Percentiles rank a stretch among this genome's conserved stretches.
Conservation (phyloP, 1,139 yeast species). For the Kodamaea arcana region DNA sequence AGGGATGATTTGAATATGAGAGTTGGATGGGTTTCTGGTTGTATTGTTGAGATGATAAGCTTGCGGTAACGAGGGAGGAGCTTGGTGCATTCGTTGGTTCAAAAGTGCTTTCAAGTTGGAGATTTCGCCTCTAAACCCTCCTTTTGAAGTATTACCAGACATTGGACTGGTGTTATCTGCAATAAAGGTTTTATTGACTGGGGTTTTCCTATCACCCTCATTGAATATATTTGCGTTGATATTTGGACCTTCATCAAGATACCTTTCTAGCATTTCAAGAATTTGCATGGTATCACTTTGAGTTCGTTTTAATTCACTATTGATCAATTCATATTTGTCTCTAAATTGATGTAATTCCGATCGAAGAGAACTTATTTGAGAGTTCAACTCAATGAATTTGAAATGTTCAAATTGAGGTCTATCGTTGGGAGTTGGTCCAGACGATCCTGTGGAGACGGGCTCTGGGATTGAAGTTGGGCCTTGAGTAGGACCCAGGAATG, state of each 20-base stretch:
- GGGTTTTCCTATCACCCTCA: slow-evolving; percentile 9
- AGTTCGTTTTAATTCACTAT: slow-evolving; percentile 43
- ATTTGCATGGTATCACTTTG: slow-evolving; percentile 48
- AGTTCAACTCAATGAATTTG: slow-evolving; percentile 37
- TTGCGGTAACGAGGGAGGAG: slow-evolving; percentile 3
- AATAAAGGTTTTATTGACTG: slow-evolving; percentile 8
- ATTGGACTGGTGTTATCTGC: slow-evolving; percentile 14
- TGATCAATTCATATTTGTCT: slow-evolving; percentile 42
- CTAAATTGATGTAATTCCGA: slow-evolving; percentile 36
- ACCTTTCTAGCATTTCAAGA: slow-evolving; percentile 43
- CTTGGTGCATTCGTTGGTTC: slow-evolving; percentile 8
- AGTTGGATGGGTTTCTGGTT: slow-evolving; percentile 15
- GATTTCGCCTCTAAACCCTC: slow-evolving; percentile 10
- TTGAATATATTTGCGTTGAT: slow-evolving; percentile 12
- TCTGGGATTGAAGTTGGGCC: slow-evolving; percentile 9
- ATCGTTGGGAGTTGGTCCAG: slow-evolving; percentile 2
- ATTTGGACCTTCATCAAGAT: slow-evolving; percentile 9
- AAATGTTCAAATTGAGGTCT: slow-evolving; percentile 19
- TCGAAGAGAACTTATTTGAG: slow-evolving; percentile 31
- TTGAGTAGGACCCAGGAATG: slow-evolving; percentile 4
- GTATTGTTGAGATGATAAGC: slow-evolving; percentile 13
- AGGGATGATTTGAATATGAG: slow-evolving; percentile 23
- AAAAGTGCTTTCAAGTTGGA: slow-evolving; percentile 10
- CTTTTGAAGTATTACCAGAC: slow-evolving; percentile 7
- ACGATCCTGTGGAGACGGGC: slow-evolving; percentile 2